Percentiles rank a stretch among this genome's conserved stretches.
These are phyloP conservation scores for Microstroma glucosiphilum DNA, from an alignment of 1,284 basidiomycete species.

Conservation along the genomic window DNA sequence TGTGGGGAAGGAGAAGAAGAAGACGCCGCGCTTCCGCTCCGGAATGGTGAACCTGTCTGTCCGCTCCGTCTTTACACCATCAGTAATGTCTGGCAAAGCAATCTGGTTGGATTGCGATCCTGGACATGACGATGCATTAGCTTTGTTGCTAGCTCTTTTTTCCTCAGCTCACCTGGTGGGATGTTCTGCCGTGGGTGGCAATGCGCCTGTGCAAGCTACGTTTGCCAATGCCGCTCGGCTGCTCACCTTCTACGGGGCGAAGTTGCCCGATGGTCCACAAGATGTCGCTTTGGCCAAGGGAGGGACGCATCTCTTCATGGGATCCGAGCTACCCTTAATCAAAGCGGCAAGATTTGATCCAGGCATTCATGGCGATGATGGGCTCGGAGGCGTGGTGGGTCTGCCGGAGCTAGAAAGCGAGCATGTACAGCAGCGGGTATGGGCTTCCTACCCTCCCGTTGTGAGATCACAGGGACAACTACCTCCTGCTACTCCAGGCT, in stretches of 20 bases:
- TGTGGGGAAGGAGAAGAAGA: too few relatives aligned
- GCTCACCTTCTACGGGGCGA: conserved; percentile 28
- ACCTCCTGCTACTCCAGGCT: background rate
- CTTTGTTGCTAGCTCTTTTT: conserved; percentile 32
- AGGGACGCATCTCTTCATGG: conserved; percentile 30
- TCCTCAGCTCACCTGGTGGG: conserved; percentile 24
- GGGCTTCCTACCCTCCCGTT: background rate
- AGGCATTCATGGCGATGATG: conserved; percentile 39
- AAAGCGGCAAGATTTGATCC: conserved; percentile 26
- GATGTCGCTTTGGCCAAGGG: background rate
- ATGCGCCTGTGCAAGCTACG: conserved; percentile 31
- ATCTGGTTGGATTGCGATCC: conserved; percentile 42
- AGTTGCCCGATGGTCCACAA: conserved; percentile 7
- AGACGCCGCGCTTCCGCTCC: too few relatives aligned
- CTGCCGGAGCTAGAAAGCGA: conserved; percentile 12
- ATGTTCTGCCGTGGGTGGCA: conserved; percentile 37
- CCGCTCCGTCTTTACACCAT: too few relatives aligned
- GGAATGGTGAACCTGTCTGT: too few relatives aligned
- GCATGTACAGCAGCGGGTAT: conserved; percentile 9
- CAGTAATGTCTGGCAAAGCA: conserved; percentile 16
- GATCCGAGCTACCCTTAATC: conserved; percentile 35
- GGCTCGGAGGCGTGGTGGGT: conserved; percentile 38
- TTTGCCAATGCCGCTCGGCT: conserved; percentile 34
- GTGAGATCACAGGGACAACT: background rate
- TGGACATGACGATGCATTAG: conserved; percentile 42